Percentiles rank a stretch among this genome's conserved stretches.
Conservation (phyloP, 208 protist species). For the Herpetomonas muscarum region DNA sequence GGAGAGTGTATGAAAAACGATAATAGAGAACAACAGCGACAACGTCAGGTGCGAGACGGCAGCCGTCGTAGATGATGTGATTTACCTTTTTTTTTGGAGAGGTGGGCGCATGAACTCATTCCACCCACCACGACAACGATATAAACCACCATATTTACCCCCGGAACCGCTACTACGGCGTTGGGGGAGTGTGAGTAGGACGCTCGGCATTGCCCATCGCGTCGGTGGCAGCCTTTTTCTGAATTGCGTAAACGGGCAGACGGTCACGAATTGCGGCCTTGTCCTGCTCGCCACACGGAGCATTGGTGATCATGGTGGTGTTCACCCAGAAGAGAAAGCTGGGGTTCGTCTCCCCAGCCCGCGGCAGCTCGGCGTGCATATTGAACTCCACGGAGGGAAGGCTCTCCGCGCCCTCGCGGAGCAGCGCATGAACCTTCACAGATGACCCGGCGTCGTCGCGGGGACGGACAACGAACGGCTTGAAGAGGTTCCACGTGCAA, state of each 20-base stretch:
- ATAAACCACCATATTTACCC: too few species aligned
- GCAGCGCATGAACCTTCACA: conserved; percentile 27
- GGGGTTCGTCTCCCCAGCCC: conserved; percentile 11
- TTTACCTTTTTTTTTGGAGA: too few species aligned
- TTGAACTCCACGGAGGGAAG: conserved; percentile 32
- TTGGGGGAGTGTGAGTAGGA: too few species aligned
- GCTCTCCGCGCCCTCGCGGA: conserved; percentile 31
- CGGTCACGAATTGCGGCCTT: conserved; percentile 8
- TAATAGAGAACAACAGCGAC: too few species aligned
- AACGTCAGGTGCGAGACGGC: too few species aligned
- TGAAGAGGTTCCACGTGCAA: conserved; percentile 50
- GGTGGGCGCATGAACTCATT: too few species aligned
- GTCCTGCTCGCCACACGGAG: conserved; percentile 21
- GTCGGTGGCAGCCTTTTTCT: too few species aligned
- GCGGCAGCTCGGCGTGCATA: conserved; percentile 28
- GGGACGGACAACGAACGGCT: conserved; percentile 22
- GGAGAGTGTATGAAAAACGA: too few species aligned
- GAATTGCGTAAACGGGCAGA: conserved; percentile 21
- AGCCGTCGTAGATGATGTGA: too few species aligned
- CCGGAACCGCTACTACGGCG: too few species aligned
- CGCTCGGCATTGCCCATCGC: too few species aligned
- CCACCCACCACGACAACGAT: too few species aligned
- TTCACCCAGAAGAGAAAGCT: conserved; percentile 60
- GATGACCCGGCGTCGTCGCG: conserved; percentile 13
- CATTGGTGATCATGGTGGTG: conserved; percentile 45